Base-by-base conservation (phyloP, 176 grass and related monocot species). In the Aegilops sharonensis region DNA sequence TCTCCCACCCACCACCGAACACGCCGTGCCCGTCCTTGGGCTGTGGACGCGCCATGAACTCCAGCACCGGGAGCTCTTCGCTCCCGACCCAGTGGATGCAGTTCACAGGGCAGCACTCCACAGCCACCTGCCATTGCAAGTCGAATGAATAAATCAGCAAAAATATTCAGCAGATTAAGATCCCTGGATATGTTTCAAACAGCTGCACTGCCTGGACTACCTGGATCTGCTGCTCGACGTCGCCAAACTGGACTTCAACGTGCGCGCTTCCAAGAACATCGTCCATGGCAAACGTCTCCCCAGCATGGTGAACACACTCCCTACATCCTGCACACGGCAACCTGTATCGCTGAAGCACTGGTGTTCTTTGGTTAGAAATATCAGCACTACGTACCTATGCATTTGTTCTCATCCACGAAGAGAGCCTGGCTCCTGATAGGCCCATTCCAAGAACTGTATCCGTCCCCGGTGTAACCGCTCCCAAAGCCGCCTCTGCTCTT, bases 401-500 rank as follows among this genome's bases (percentile, higher is more conserved):
- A 95, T 70, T 87, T 93, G 69, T 89, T 91, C 71, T 91, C 89
- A 57, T 95, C 88, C 18, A 93, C 93, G 39, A 93, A 91, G 81
- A 95, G 82, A 81, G 88, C 90, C 24, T 88, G 88, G 47, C 73
- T 77, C 81, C 93, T 78, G 69, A 87, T 3, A 83, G 88, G 85
- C 40, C 90, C 93, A 57, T 95, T 91, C 93, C 90, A 95, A 75
- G 86, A 90, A 69, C 89, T 93, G 79, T 87, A 91, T 24, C 88
- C 86, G 5, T 89, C 83, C 75, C 89, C 86, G 45, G 86, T 72
- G 87, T 82, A 93, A 18, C 74, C 47, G 48, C 73, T 78, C 59
- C 52, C 72, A 78, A 27, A 73, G n/a, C 78, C 39, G 23, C 75
- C 45, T 30, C 64, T 72, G n/a, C 13, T 70, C 77, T 75, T 92